Base-by-base conservation (phyloP, 805 yeast genomes). In the Ogataea chonburiensis region DNA sequence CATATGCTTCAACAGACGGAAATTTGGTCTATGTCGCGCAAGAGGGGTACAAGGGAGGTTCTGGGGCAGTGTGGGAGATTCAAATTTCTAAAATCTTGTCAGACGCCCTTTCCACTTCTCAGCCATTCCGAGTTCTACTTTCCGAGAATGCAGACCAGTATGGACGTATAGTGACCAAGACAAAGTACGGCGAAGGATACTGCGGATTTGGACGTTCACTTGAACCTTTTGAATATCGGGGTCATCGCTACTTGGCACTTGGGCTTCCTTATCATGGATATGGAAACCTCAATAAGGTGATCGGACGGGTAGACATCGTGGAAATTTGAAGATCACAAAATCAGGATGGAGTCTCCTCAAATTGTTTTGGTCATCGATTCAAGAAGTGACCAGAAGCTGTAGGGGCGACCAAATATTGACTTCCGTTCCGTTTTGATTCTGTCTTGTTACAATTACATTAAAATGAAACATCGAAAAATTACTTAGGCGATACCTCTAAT, bases 61-160 rank as follows among this genome's bases (percentile, higher is more conserved):
- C 54, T 37, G 81, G 79, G 1, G 68, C 70, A 0, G 56, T 79
- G 3, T 78, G 77, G 70, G 46, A 49, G 22, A 37, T 73, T 1
- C 37, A 56, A 3, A 38, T 70, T 33, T 23, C 25, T 7, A 21
- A 21, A 1, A 19, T 50, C 13, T 24, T 55, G 8, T 14, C 34
- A 1, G 12, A 25, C 3, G 28, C 21, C 8, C 7, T 31, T 20
- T 21, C n/a, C 12, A 7, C 13, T 11, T 3, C n/a, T 8, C 15
- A 17, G 22, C 1, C 12, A 23, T n/a, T 28, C 14, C 39, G 38
- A 3, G 20, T 40, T 7, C 27, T 14, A n/a, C 17, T 45, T 17
- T 33, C 29, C 8, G 31, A 47, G 44, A 25, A 52, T 11, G 24
- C 40, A 12, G 14, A 15, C 19, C 28, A 10, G 9, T 45, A 5